Evolutionary conservation across 169 alveolate genomes (phyloP).

Genomic region (Perkinsus marinus): DNA sequence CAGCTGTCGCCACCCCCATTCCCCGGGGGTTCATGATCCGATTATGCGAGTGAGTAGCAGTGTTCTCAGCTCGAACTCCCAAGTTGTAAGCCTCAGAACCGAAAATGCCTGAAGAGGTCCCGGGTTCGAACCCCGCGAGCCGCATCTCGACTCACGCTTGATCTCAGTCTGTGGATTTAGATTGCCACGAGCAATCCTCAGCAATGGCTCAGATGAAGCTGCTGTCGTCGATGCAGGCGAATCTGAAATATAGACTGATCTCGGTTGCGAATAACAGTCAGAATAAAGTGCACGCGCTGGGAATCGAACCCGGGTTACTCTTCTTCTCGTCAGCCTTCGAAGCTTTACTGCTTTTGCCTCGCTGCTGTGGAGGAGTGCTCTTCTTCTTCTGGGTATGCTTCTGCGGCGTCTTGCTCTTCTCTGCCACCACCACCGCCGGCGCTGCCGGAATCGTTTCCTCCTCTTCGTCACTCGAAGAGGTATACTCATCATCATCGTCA

Average conservation of each 20-base stretch:
- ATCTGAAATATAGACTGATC: neutral
- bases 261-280: too few species aligned
- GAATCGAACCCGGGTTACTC: neutral
- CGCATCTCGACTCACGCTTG: neutral
- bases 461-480: neutral
- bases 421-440: neutral
- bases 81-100: neutral
- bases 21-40: neutral
- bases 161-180: neutral
- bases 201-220: neutral
- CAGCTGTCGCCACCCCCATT: neutral
- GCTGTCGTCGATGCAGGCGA: neutral
- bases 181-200: neutral
- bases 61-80: neutral
- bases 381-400: neutral
- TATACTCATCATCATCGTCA: neutral
- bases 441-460: neutral
- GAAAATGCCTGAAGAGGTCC: neutral
- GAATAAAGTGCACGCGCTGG: neutral
- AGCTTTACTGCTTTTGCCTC: neutral
- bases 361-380: neutral
- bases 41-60: neutral
- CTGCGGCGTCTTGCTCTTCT: neutral
- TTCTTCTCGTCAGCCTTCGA: neutral
- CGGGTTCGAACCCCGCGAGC: neutral